Base-by-base conservation (phyloP, 257 asterid genomes). In the Gentiana dahurica region DNA sequence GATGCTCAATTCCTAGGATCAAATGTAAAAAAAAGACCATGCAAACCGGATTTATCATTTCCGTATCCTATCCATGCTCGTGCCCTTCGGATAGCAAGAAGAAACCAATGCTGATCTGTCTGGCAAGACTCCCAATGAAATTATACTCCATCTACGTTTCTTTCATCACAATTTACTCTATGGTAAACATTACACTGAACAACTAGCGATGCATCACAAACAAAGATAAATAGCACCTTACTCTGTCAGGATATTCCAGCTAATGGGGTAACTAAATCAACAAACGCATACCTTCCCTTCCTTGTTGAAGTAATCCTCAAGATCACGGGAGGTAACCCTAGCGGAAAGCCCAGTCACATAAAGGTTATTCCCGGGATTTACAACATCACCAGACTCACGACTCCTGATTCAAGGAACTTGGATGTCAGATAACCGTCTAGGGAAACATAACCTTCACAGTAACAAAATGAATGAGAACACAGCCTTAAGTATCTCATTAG, bases 291-390 rank as follows among this genome's bases (percentile, higher is more conserved):
- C 81, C 73, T 75, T 75, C 57, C 81, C 81, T 55, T 75, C 69
- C 60, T 39, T 68, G 60, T 44, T 60, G 59, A 75, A 71, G 51
- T 64, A 68, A 44, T 71, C 62, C 68, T 75, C 72, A 49, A 75
- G 81, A 47, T 75, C 81, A 57, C 65, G 64, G n/a, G 49, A 51
- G 9, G 66, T 43, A 36, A 75, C 81, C 69, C 75, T 75, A 8
- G 75, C 61, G 52, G 77, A 75, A 15, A 75, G 66, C 34, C 77
- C 81, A 54, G 77, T 75, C 8, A 75, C 77, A 61, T 75, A 75
- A 52, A 75, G 75, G 43, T 70, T 71, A 67, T 65, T 72, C 60
- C 81, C 81, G 3, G 77, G 77, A 68, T 75, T 75, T 49, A 35
- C 34, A 51, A 62, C 58, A 35, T 24, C 75, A 52, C 2, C 63